phyloP scores from a whole-genome alignment of 1,284 basidiomycete species.

The Ceratobasidium sp. region DNA sequence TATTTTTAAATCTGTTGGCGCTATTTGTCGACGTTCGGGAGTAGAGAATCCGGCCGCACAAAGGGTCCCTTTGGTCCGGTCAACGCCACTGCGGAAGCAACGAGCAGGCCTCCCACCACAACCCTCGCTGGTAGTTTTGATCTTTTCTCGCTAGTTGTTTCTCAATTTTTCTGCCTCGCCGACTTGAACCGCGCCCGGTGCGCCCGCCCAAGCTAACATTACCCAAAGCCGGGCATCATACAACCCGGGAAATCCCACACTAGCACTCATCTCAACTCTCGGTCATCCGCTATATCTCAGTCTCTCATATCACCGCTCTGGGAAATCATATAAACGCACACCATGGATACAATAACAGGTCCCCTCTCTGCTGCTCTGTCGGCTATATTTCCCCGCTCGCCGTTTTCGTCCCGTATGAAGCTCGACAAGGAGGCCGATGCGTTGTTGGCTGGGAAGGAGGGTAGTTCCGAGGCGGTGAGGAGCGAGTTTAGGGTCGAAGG shows the following conservation, averaged over 20 bases:
- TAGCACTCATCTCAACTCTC: not conserved
- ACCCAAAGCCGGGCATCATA: not conserved
- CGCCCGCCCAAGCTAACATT: not conserved
- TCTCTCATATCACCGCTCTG: conserved; percentile 10
- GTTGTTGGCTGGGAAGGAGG: conserved; percentile 34
- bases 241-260: conserved; percentile 10
- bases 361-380: conserved; percentile 49
- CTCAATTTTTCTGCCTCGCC: not conserved
- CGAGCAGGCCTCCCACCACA: conserved; percentile 27
- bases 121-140: too few species aligned
- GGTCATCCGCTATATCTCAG: conserved; percentile 1
- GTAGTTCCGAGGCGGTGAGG: conserved; percentile 53
- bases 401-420: conserved; percentile 24
- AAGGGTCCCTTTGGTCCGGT: too few species aligned
- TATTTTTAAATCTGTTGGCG: too few species aligned
- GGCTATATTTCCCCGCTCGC: conserved; percentile 48
- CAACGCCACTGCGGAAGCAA: conserved; percentile 5
- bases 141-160: not conserved
- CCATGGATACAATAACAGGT: conserved; percentile 36
- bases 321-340: conserved; percentile 1
- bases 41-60: too few species aligned
- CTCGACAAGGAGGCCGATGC: conserved; percentile 44
- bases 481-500: conserved; percentile 87
- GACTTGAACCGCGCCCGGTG: conserved; percentile 3
- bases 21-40: too few species aligned